Evolutionary conservation across 2,329 filamentous ascomycete genomes (phyloP).

Genomic region (Beauveria brongniartii): DNA sequence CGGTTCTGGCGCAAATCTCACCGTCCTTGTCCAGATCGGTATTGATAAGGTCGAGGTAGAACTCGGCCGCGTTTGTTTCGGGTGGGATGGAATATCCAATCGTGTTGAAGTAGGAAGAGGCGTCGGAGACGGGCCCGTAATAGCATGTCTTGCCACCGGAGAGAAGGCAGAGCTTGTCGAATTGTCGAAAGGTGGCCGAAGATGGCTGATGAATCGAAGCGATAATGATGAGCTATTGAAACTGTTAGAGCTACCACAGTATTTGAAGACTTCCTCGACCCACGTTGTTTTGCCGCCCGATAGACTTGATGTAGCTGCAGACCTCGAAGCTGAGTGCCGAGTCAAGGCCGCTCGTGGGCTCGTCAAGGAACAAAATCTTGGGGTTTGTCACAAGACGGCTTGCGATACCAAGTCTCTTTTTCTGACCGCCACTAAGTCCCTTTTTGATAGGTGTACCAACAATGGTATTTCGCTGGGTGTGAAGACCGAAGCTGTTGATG

Average conservation of each 20-base stretch:
- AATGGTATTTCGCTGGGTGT: slow-evolving; percentile 58
- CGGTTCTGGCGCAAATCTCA: slow-evolving; percentile 30
- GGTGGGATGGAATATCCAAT: slow-evolving; percentile 56
- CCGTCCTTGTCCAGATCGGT: slow-evolving; percentile 58
- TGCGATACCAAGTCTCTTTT: slow-evolving; percentile 70
- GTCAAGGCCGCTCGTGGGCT: slow-evolving; percentile 78
- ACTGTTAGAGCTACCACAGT: background rate
- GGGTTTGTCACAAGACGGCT: slow-evolving; percentile 75
- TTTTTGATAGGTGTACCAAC: slow-evolving; percentile 78
- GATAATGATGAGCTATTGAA: slow-evolving; percentile 59
- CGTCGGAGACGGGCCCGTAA: slow-evolving; percentile 53
- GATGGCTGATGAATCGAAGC: slow-evolving; percentile 83
- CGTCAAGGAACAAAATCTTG: slow-evolving; percentile 74
- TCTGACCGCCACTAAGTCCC: slow-evolving; percentile 79
- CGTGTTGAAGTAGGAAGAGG: slow-evolving; percentile 55
- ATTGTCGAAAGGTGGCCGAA: slow-evolving; percentile 68
- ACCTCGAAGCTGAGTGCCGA: slow-evolving; percentile 71
- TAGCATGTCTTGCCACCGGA: slow-evolving; percentile 65
- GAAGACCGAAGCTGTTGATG: slow-evolving; percentile 64
- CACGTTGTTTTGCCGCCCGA: slow-evolving; percentile 60
- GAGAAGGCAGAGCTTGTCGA: slow-evolving; percentile 70
- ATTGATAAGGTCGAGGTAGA: slow-evolving; percentile 70
- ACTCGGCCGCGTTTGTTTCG: slow-evolving; percentile 73
- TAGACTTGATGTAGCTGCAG: slow-evolving; percentile 59
- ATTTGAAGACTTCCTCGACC: slow-evolving; percentile 14